Evolutionary conservation across 306 rosid genomes (phyloP).

Genomic region (Quercus robur): DNA sequence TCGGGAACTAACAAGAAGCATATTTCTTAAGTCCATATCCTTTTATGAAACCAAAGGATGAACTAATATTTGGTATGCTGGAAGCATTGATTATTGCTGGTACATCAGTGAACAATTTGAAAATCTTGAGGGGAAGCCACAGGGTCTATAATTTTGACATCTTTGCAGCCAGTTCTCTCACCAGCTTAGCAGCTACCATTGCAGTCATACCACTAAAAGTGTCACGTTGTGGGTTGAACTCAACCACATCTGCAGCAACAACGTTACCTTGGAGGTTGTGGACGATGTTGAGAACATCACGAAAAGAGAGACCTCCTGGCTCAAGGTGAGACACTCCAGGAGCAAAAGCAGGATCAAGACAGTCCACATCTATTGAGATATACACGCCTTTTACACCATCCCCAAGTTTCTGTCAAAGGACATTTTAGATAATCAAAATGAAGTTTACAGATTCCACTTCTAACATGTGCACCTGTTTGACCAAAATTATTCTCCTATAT

Average conservation of each 20-base stretch:
- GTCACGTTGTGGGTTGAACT: constrained; percentile 92
- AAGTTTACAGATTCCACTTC: not conserved
- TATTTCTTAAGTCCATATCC: not conserved
- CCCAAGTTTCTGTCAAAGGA: constrained; percentile 74
- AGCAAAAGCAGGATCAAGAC: constrained; percentile 95
- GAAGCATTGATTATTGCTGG: constrained; percentile 2
- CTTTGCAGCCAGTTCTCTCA: constrained; percentile 84
- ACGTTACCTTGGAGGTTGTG: constrained; percentile 86
- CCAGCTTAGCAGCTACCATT: constrained; percentile 98
- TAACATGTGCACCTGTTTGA: not conserved
- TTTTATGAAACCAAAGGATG: not conserved
- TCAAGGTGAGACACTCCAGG: constrained; percentile 98
- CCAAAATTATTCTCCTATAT: not conserved
- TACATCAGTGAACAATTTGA: constrained; percentile 5
- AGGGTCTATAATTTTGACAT: constrained; percentile 54
- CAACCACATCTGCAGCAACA: constrained; percentile 88
- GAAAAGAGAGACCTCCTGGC: constrained; percentile 95
- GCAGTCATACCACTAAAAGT: constrained; percentile 97
- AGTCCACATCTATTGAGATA: constrained; percentile 84
- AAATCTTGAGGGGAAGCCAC: not conserved
- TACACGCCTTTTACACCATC: constrained; percentile 95
- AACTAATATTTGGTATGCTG: not conserved
- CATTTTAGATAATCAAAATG: constrained; percentile 1
- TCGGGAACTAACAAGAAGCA: not conserved
- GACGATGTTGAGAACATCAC: constrained; percentile 81